Evolutionary conservation across 306 rosid genomes (phyloP), one percentile per base, ranked within the genome.

Genomic region (Canavalia ensiformis): DNA sequence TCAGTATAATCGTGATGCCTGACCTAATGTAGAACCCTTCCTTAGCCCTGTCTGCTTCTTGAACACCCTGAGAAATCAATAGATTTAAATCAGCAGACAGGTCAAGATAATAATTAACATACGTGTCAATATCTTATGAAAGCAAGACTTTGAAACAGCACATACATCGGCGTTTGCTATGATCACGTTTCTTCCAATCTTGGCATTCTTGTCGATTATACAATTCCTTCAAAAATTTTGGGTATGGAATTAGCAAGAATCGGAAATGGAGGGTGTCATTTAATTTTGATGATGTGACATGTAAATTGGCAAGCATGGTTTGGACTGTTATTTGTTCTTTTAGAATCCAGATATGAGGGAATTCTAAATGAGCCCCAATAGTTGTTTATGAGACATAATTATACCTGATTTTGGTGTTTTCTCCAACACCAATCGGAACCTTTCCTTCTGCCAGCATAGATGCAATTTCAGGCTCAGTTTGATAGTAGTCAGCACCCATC

Each of bases 401-500:
- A 4, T 44, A 93, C 99, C 97, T 89, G 89, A 95, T 95, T 90
- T 90, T 95, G 76, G 99, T 95, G 77, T 92, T 92, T 84, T 88
- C 90, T 58, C 99, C 99, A 34, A 95, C 97, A 44, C 99, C 99
- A 79, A 95, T 75, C n/a, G 99, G 99, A 85, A 93, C 95, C 84
- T 89, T 92, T 76, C 98, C 98, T 59, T 87, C 87, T 9, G 97
- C 94, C 66, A 91, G 87, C 65, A 88, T 84, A 63, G 92, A 93
- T 8, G 94, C 94, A 85, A 95, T 90, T 89, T 95, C 99, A 33
- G 90, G 30, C 67, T 95, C 99, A 0, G 99, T 95, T 86, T 95
- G 99, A 88, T 95, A 95, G 80, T 93, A 95, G 62, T 95, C 99
- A 58, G 99, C 98, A 69, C 99, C 99, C 97, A 95, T 95, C 99